Conservation (phyloP, 495 filamentous ascomycete species). For the Penicillium silybi region DNA sequence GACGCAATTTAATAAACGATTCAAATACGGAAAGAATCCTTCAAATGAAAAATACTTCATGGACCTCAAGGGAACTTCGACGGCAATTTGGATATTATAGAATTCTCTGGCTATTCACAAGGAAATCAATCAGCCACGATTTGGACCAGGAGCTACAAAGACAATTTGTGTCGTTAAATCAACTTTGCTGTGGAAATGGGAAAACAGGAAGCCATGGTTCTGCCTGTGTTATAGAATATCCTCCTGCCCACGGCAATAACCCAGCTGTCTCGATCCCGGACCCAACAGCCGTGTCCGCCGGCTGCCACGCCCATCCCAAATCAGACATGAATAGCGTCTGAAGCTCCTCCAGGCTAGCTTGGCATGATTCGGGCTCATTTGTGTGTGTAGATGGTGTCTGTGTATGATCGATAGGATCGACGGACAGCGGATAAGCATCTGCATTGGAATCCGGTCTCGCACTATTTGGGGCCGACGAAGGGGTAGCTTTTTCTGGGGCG, state of each 20-base stretch:
- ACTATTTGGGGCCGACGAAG: conserved; percentile 19
- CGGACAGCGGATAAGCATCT: conserved; percentile 1
- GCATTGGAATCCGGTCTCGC: conserved; percentile 1
- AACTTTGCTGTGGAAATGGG: conserved; percentile 24
- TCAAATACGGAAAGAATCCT: too few species aligned
- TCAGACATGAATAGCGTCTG: conserved; percentile 32
- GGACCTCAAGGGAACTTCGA: too few species aligned
- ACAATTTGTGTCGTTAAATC: not conserved
- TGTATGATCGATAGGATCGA: not conserved
- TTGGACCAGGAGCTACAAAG: not conserved
- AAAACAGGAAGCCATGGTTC: conserved; percentile 29
- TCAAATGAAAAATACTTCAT: too few species aligned
- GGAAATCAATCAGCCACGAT: not conserved
- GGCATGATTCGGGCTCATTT: conserved; percentile 2
- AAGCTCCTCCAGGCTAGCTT: conserved; percentile 24
- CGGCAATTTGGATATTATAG: too few species aligned
- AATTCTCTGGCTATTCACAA: not conserved
- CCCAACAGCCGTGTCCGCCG: conserved; percentile 29
- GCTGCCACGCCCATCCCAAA: conserved; percentile 34
- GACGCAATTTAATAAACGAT: too few species aligned
- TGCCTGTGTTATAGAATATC: conserved; percentile 15
- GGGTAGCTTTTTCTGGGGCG: conserved; percentile 24
- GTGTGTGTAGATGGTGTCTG: not conserved
- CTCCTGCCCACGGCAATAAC: conserved; percentile 29
- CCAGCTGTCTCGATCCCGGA: conserved; percentile 25